Evolutionary conservation across 1,139 yeast genomes (phyloP), one percentile per base, ranked within the genome.

Genomic region (Schizosaccharomyces versatilis): DNA sequence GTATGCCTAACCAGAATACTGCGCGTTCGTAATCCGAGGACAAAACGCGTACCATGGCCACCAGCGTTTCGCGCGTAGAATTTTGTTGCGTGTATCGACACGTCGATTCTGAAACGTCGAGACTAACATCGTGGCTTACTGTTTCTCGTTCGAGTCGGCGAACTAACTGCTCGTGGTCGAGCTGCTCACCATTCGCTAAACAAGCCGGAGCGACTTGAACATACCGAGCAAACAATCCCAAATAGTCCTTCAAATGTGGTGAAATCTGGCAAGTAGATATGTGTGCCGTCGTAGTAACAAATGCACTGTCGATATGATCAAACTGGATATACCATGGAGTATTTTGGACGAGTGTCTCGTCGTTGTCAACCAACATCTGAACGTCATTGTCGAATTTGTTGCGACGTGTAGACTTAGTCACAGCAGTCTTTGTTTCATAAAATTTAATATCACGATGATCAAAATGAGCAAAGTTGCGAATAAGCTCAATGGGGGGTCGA

Each of bases 271-370:
- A 70, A 0, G 94, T 76, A 1, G 93, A 79, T 63, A 84, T 67
- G 41, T 82, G 68, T 41, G 85, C 65, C 58, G 79, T 76, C 24
- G 85, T 72, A n/a, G 83, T 78, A 32, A 84, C 77, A 65, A 90
- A 90, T 63, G 83, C 80, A 1, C 96, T 84, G 56, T 79, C 75
- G 65, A 77, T 82, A 59, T 81, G 77, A 67, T 90, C 96, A 62
- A 83, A 75, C 64, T 86, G 94, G 55, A 86, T 67, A 60, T 78
- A 80, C 47, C 86, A 66, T 7, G 94, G 88, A 60, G 81, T 74
- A 0, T 62, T 60, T 7, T 24, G 32, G 32, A 24, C 32, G 32
- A 24, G 32, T 5, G 81, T 80, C 6, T 55, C 61, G 54, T 67
- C 67, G 2, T 41, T 62, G 38, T 66, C 64, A 1, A 67, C 60